Conservation (phyloP, 352 stramenopile species). For the Pythium oligandrum region DNA sequence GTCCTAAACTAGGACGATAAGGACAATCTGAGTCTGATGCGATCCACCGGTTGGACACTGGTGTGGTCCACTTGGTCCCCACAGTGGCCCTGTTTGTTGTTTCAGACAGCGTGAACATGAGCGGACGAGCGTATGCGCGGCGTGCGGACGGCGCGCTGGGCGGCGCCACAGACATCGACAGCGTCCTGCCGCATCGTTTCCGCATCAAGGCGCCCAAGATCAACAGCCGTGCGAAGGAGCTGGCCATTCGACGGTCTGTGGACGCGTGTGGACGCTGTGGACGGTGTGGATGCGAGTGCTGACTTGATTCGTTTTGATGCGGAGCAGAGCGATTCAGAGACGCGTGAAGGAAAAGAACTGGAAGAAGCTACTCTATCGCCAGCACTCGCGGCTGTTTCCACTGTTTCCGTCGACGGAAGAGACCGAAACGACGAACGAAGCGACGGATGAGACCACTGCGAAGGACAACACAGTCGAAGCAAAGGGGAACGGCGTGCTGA, state of each 20-base stretch:
- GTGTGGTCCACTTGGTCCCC: too few species aligned
- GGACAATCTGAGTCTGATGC: too few species aligned
- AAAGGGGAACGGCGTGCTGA: not conserved
- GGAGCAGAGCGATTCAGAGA: conserved; percentile 45
- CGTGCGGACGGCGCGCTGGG: conserved; percentile 38
- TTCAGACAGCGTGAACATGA: conserved; percentile 28
- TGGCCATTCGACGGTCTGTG: conserved; percentile 44
- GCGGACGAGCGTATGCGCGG: conserved; percentile 63
- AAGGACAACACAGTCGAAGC: not conserved
- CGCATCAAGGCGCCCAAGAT: conserved; percentile 22
- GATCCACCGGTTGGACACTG: too few species aligned
- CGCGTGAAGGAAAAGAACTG: conserved; percentile 80
- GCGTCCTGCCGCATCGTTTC: conserved; percentile 58
- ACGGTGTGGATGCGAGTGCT: not conserved
- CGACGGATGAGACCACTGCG: conserved; percentile 5
- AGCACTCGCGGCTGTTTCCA: conserved; percentile 26
- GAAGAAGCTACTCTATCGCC: conserved; percentile 64
- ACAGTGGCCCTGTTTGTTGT: too few species aligned
- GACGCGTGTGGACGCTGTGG: not conserved
- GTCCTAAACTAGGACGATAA: too few species aligned
- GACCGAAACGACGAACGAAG: conserved; percentile 4
- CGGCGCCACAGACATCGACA: conserved; percentile 51
- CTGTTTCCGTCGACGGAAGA: not conserved
- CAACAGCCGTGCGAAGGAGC: conserved; percentile 27
- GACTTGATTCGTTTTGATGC: conserved; percentile 4